Evolutionary conservation across 2,329 filamentous ascomycete genomes (phyloP), one percentile per base, ranked within the genome.

Genomic region (Sporothrix phasma): DNA sequence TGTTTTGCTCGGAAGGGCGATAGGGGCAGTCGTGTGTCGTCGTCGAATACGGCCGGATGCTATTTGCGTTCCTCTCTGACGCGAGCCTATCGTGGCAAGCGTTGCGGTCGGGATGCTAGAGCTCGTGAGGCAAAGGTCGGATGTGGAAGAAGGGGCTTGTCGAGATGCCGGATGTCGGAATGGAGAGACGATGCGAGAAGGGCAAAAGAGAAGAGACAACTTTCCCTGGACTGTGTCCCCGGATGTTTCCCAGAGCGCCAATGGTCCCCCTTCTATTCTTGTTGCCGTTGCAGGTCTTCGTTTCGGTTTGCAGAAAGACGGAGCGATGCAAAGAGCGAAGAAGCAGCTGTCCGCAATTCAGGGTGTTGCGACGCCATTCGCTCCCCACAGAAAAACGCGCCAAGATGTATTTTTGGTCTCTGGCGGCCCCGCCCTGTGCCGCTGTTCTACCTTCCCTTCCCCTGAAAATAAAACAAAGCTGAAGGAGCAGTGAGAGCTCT

Each of bases 371-470:
- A 43, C n/a, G 54, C 54, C 37, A n/a, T 41, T 43, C 37, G 37
- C 39, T 19, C 56, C 39, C 22, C 22, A 31, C 45, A 59, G 26
- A 15, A 45, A 34, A 24, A 46, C 56, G 56, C 56, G 56, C 39
- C 39, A 46, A 45, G 29, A 31, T 59, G 51, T 56, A 56, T 56
- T 56, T 56, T 56, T 56, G 51, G 29, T 19, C 24, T 29, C 11
- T 31, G n/a, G 39, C 15, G 19, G 26, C 29, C 58, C 41, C 34
- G 58, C 41, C 56, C 56, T 60, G 56, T 47, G 39, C 56, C 56
- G 56, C n/a, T 19, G 19, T 34, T 60, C 56, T n/a, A n/a, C n/a
- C n/a, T n/a, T n/a, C 56, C 39, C 45, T 45, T n/a, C 56, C 56
- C 56, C 56, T 60, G 56, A 43, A 45, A n/a, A n/a, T n/a, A n/a